phyloP scores from a whole-genome alignment of 495 filamentous ascomycete species.

The Penicillium antarcticum region DNA sequence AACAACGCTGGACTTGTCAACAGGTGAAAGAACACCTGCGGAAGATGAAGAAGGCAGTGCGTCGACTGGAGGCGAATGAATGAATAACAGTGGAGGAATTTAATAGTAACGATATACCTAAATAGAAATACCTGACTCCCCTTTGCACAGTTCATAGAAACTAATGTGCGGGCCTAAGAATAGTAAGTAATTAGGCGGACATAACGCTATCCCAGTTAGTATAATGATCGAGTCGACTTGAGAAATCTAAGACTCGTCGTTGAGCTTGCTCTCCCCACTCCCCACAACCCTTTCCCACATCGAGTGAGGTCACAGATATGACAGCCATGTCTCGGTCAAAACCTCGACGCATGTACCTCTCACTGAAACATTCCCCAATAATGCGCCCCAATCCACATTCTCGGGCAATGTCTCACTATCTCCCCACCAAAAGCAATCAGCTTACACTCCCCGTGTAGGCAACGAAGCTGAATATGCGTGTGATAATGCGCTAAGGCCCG shows the following conservation, averaged over 20 bases:
- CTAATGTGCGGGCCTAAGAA: too few relatives aligned
- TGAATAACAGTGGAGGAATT: background rate
- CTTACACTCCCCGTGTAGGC: background rate
- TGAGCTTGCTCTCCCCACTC: too few relatives aligned
- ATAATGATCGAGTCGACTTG: too few relatives aligned
- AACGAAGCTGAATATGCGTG: background rate
- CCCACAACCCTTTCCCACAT: too few relatives aligned
- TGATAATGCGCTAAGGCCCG: background rate
- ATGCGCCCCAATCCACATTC: background rate
- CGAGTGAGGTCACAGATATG: too few relatives aligned
- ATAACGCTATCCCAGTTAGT: too few relatives aligned
- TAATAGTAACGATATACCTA: background rate
- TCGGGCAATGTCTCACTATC: background rate
- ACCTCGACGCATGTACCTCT: too few relatives aligned
- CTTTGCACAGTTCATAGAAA: background rate
- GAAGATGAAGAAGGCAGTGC: constrained; percentile 19
- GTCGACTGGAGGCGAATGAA: constrained; percentile 2
- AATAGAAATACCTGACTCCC: constrained; percentile 5
- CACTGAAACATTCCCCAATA: background rate
- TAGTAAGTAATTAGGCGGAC: too few relatives aligned
- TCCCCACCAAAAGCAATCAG: background rate
- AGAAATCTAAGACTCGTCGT: too few relatives aligned
- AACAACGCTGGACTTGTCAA: constrained; percentile 37
- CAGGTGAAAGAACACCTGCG: constrained; percentile 29
- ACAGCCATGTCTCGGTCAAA: too few relatives aligned